phyloP scores from a whole-genome alignment of 2,329 filamentous ascomycete genomes.

The Colletotrichum euphorbiae region DNA sequence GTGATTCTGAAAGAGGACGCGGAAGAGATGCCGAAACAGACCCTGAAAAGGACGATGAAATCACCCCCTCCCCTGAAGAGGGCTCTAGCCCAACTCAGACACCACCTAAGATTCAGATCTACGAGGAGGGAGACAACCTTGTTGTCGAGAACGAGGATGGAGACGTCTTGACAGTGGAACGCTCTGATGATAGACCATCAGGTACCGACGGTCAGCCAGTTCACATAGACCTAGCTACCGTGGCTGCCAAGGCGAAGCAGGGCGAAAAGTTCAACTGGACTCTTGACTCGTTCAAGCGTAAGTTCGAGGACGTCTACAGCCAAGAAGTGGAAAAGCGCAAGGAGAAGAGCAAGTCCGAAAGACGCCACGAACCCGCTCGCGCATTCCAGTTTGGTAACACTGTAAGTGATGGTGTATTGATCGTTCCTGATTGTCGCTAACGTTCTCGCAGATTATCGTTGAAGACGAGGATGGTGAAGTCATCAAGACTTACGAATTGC shows the following conservation, averaged over 20 bases:
- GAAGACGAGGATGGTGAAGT: slow-evolving; percentile 90
- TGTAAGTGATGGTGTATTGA: slow-evolving; percentile 54
- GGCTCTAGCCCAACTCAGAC: slow-evolving; percentile 27
- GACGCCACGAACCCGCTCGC: slow-evolving; percentile 77
- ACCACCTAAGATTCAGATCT: slow-evolving; percentile 70
- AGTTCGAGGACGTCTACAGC: slow-evolving; percentile 63
- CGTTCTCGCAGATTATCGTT: slow-evolving; percentile 76
- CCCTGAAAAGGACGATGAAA: slow-evolving; percentile 33
- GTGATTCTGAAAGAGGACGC: slow-evolving; percentile 31
- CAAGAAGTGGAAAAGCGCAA: slow-evolving; percentile 74
- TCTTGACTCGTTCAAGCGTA: slow-evolving; percentile 61
- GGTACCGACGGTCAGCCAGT: slow-evolving; percentile 16
- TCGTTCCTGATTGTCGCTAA: slow-evolving; percentile 43
- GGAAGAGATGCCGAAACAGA: slow-evolving; percentile 5
- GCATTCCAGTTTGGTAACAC: slow-evolving; percentile 89
- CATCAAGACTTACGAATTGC: slow-evolving; percentile 84
- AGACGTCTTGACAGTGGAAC: slow-evolving; percentile 80
- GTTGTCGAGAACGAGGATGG: slow-evolving; percentile 89
- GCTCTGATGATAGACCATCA: slow-evolving; percentile 50
- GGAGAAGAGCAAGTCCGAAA: slow-evolving; percentile 65
- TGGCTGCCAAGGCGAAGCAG: slow-evolving; percentile 46
- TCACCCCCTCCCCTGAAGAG: slow-evolving; percentile 33
- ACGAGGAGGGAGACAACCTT: slow-evolving; percentile 82
- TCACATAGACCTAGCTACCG: slow-evolving; percentile 10
- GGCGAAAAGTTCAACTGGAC: slow-evolving; percentile 53